Base-by-base conservation (phyloP, 148 eudicot genomes). In the Heliosperma pusillum region DNA sequence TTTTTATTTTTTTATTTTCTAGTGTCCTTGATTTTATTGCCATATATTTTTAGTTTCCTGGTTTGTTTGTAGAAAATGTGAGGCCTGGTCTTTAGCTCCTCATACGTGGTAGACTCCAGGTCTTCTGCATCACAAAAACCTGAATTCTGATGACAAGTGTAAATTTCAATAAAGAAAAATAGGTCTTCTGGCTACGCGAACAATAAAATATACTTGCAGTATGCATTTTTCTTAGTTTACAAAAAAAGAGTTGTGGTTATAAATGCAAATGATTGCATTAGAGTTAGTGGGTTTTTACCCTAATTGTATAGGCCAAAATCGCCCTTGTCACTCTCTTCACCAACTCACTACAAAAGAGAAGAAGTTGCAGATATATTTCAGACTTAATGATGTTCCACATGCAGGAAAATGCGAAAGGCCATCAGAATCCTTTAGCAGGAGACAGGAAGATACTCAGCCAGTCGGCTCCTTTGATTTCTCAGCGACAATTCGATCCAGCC, bases 391-490 rank as follows among this genome's bases (percentile, higher is more conserved):
- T 67, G 3, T 45, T 68, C 0, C 59, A 24, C 63, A 45, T 85
- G 79, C 85, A 89, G 90, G 86, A 83, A 71, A 78, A 79, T 75
- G 50, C 73, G 57, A 72, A 74, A 25, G 19, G 61, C 77, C 80
- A 80, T 68, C 76, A 64, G 24, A 80, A 81, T 79, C 76, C 83
- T 76, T 86, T 76, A 33, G 42, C 53, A 24, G 40, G 78, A 74
- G 92, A 88, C 29, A 76, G 27, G n/a, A 82, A 81, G 75, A 61
- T 74, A 65, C 78, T 81, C 76, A 94, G 92, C 77, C 90, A 88
- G 81, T 94, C 98, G 65, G 97, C 97, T 6, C 97, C 97, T 33
- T 88, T 94, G 57, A 81, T 85, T 58, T 79, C 90, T 57, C 89
- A 82, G 74, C 89, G 82, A 74, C 83, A 85, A 79, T 74, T 74